Evolutionary conservation across 345 rosid genomes (phyloP), one percentile per base, ranked within the genome.

Genomic region (Draba incana): DNA sequence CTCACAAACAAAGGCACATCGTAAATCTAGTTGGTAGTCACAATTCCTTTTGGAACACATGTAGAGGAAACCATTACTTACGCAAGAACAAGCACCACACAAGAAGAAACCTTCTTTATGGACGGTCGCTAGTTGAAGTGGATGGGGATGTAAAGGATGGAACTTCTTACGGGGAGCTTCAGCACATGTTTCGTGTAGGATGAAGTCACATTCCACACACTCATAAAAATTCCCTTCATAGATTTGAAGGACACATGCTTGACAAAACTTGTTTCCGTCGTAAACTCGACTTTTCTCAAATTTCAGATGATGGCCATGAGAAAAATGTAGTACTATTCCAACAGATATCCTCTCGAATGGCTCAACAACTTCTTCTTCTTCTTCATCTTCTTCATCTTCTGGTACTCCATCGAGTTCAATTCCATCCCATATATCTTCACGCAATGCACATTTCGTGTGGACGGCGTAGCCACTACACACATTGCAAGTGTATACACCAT

Each of bases 391-490:
- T 0, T 30, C 15, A 9, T 52, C 70, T 7, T 53, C 42, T 2
- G 39, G 43, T 8, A 8, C 65, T 2, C 46, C 44, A 1, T 54
- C 52, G 1, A 53, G 53, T 31, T 62, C 44, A 3, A 2, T 12
- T 0, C 51, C 63, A 37, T 68, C 74, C 69, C 52, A 68, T 12
- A 68, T 37, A 46, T 30, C 31, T 0, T 2, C 0, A 3, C 54
- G 20, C 4, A 35, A 10, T 16, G 67, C 77, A 23, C 77, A 73
- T 8, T 3, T 20, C 12, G n/a, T 42, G 55, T 75, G 78, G 24
- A 57, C 69, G n/a, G 5, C 24, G 8, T 46, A 75, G 15, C n/a
- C 52, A 38, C 54, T 1, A 8, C 74, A 67, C 9, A 0, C 0
- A 10, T 31, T 27, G 24, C 74, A 75, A 33, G 2, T 8, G 14